These are phyloP conservation scores for Raffaelea deltoideospora DNA, from an alignment of 2,329 filamentous ascomycete species.

Conservation along the genomic window DNA sequence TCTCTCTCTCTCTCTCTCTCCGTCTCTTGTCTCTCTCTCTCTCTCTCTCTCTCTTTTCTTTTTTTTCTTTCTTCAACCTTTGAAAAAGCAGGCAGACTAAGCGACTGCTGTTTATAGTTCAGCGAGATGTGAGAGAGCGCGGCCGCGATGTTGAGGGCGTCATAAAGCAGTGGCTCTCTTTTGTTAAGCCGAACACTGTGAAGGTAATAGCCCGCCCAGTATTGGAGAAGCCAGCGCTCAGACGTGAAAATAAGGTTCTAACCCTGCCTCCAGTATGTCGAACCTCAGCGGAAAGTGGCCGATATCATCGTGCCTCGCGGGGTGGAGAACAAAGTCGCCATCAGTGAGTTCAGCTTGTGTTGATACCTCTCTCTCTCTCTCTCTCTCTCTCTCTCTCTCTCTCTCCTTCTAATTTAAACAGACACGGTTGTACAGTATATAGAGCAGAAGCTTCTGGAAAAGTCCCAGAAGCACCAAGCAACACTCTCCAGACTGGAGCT, in stretches of 20 bases:
- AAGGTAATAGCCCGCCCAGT: no score
- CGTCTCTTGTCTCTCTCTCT: not conserved
- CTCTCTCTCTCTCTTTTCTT: not conserved
- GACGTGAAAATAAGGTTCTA: no score
- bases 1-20: not conserved
- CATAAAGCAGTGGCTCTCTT: conserved; percentile 95
- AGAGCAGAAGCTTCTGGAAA: conserved; percentile 69
- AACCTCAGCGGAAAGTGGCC: conserved; percentile 80
- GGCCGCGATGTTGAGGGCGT: conserved; percentile 87
- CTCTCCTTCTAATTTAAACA: conserved; percentile 15
- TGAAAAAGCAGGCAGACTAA: not conserved
- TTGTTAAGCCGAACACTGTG: conserved; percentile 93
- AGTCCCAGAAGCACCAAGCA: conserved; percentile 68
- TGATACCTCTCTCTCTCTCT: not conserved
- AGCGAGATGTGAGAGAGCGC: conserved; percentile 78
- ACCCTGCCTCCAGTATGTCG: conserved; percentile 49
- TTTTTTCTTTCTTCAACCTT: conserved; percentile 1
- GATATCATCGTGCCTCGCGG: conserved; percentile 93
- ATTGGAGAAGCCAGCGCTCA: no score
- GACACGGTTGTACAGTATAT: conserved; percentile 92
- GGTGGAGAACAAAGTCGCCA: conserved; percentile 87
- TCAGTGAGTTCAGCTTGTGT: conserved; percentile 35
- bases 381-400: not conserved
- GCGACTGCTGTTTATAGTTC: conserved; percentile 32
- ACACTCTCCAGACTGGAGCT: conserved; percentile 64